phyloP scores from a whole-genome alignment of 441 rosid species.

The Rhodomyrtus psidioides region DNA sequence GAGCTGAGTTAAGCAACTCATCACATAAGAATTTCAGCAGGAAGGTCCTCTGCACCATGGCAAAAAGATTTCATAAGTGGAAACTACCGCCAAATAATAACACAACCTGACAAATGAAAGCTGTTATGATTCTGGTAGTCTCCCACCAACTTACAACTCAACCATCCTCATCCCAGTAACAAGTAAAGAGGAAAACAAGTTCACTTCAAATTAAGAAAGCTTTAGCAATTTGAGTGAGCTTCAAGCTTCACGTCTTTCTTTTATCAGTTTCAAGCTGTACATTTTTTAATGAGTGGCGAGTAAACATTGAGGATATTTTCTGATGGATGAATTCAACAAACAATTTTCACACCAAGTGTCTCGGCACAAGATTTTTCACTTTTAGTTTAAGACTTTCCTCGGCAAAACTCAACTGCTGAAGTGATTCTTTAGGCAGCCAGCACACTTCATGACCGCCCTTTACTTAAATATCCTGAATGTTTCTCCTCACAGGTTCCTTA shows the following conservation, averaged over 20 bases:
- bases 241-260: neutral
- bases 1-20: conserved; percentile 79
- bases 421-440: neutral
- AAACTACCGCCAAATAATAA: neutral
- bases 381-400: neutral
- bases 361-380: neutral
- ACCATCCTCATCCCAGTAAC: neutral
- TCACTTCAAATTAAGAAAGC: neutral
- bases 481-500: neutral
- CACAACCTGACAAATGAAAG: neutral
- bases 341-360: neutral
- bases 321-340: neutral
- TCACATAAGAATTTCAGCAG: conserved; percentile 86
- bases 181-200: neutral
- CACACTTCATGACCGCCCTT: neutral
- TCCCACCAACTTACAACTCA: neutral
- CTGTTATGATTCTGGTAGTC: neutral
- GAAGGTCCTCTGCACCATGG: conserved; percentile 70
- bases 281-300: neutral
- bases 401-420: neutral
- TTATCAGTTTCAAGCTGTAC: neutral
- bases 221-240: neutral
- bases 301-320: neutral
- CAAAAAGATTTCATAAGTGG: neutral
- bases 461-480: neutral